These are phyloP conservation scores for Beverwykella pulmonaria DNA, from an alignment of 495 filamentous ascomycete species.

Conservation along the genomic window DNA sequence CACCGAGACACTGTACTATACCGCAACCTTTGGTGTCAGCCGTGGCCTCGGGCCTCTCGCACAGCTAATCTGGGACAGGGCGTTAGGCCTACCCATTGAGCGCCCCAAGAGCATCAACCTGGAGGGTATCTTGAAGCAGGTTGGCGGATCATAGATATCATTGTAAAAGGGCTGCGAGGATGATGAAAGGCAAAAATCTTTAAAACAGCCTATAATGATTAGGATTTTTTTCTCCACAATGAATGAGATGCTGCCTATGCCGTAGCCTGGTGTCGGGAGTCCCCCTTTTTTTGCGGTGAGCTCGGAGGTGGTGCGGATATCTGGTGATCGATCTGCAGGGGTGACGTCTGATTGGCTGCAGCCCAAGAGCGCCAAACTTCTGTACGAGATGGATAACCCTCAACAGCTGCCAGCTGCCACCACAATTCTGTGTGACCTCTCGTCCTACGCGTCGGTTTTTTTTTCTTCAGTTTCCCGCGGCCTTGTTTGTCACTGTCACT, in stretches of 20 bases:
- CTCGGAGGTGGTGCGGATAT: slow-evolving; percentile 2
- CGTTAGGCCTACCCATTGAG: slow-evolving; percentile 95
- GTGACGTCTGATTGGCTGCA: background rate
- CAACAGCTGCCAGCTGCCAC: slow-evolving; percentile 7
- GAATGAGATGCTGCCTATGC: background rate
- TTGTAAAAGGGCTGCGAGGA: background rate
- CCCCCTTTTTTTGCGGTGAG: background rate
- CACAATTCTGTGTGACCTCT: slow-evolving; percentile 7
- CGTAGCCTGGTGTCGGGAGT: background rate
- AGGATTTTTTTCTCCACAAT: background rate
- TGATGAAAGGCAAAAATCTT: background rate
- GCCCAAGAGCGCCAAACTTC: background rate
- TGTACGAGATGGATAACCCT: background rate
- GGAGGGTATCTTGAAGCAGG: slow-evolving; percentile 69
- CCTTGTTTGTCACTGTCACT: background rate
- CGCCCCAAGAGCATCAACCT: slow-evolving; percentile 96
- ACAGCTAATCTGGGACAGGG: slow-evolving; percentile 95
- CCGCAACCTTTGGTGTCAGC: slow-evolving; percentile 92
- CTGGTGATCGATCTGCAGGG: slow-evolving; percentile 18
- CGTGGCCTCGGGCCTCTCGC: slow-evolving; percentile 88
- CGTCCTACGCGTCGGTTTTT: background rate
- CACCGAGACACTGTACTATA: slow-evolving; percentile 96
- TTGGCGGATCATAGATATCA: slow-evolving; percentile 26
- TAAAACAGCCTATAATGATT: slow-evolving; percentile 11
- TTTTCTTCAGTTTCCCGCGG: background rate